Evolutionary conservation across 2,329 filamentous ascomycete genomes (phyloP), one percentile per base, ranked within the genome.

Genomic region (Pseudogymnoascus sp.): DNA sequence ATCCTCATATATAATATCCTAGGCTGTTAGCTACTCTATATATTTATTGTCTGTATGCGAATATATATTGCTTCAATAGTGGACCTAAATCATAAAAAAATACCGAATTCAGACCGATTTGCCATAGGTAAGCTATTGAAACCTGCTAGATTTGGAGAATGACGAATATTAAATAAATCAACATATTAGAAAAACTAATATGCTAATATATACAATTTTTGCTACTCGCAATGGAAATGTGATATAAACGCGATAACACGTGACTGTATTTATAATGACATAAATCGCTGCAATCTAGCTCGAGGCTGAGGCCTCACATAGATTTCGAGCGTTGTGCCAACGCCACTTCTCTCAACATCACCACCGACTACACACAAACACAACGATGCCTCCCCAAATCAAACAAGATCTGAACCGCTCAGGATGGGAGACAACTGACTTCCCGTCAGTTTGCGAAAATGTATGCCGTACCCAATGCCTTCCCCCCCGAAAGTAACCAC

Each of bases 381-480:
- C n/a, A 33, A 33, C 26, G 33, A 93, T 96, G 87, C 89, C 90
- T 63, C 89, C 92, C 11, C 92, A 96, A 76, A 97, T 97, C 75
- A 97, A 97, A 77, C 90, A 96, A 75, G 93, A 97, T 74, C 83
- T 97, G 56, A 97, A 97, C 78, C 86, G 95, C 62, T 95, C 92
- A 17, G 95, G 95, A 65, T 97, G 93, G 92, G 95, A 99, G 77
- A 89, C 91, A 33, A 95, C 91, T 59, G 91, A 95, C 76, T 92
- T 95, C 72, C 91, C 91, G 7, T 91, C 88, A 5, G 88, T 93
- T 26, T 93, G 85, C 67, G 66, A 63, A 35, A 60, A 60, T 42
- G 59, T 60, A 60, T 19, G 59, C 19, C 59, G n/a, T 38, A 38
- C 19, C 11, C 21, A 4, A 26, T 19, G 4, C 15, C 44, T 13